Conservation (phyloP, 257 asterid genomes). For the Galeopsis tetrahit region DNA sequence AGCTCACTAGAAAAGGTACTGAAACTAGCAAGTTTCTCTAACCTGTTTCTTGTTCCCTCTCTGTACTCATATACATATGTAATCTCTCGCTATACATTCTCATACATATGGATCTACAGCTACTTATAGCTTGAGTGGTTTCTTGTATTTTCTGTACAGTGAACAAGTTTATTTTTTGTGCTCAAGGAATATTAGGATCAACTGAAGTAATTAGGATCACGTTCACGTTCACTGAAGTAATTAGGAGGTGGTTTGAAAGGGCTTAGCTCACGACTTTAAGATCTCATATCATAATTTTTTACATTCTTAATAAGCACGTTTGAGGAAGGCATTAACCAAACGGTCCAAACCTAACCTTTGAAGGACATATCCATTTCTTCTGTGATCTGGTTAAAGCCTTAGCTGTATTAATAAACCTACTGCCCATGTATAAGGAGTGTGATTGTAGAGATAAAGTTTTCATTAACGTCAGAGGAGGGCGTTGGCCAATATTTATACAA, state of each 20-base stretch:
- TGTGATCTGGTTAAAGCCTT: neutral
- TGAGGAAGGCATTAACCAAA: neutral
- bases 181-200: neutral
- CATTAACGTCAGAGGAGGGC: no score
- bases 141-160: neutral
- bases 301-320: neutral
- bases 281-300: conserved; percentile 6
- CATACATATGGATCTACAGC: neutral
- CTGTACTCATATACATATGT: neutral
- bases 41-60: neutral
- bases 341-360: neutral
- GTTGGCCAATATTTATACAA: no score
- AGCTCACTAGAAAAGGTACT: conserved; percentile 21
- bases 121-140: neutral
- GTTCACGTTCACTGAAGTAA: neutral
- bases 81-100: neutral
- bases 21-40: conserved; percentile 12
- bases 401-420: neutral
- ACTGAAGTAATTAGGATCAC: neutral
- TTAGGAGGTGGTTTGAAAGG: neutral
- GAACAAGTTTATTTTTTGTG: neutral
- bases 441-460: no score
- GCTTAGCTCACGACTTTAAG: neutral
- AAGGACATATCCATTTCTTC: neutral
- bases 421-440: neutral